Evolutionary conservation across 1,284 basidiomycete genomes (phyloP).

Genomic region (Leccinum subrobustum): DNA sequence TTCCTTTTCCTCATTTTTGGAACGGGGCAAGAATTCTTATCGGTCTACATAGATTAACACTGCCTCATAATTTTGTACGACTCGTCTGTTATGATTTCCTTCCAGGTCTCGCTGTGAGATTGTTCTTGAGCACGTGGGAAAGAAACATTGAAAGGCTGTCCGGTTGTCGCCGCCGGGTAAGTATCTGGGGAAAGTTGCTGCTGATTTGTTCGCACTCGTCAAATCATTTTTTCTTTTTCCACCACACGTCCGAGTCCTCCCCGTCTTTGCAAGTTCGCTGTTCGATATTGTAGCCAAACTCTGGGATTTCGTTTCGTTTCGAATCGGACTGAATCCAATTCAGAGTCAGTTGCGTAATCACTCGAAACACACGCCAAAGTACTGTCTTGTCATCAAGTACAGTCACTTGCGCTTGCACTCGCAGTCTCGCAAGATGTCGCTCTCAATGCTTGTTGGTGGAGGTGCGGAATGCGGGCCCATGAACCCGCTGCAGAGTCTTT

Average conservation of each 20-base stretch:
- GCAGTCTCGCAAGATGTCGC: conserved; percentile 50
- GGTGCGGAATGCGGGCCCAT: conserved; percentile 79
- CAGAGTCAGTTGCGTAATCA: not conserved
- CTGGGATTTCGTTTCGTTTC: not conserved
- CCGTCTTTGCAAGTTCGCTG: not conserved
- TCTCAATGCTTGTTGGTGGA: conserved; percentile 70
- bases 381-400: not conserved
- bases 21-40: conserved; percentile 16
- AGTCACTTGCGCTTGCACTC: not conserved
- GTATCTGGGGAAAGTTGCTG: not conserved
- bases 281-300: not conserved
- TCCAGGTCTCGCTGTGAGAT: not conserved
- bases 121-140: conserved; percentile 21
- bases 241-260: not conserved
- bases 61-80: conserved; percentile 32
- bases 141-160: not conserved
- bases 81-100: not conserved
- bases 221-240: not conserved
- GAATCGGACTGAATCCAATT: not conserved
- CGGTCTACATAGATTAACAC: conserved; percentile 31
- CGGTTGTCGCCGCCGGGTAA: not conserved
- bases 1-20: conserved; percentile 19
- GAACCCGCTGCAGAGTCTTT: conserved; percentile 76
- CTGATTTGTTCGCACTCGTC: not conserved
- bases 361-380: not conserved